Evolutionary conservation across 768 basidiomycete genomes (phyloP), one percentile per base, ranked within the genome.

Genomic region (Trametes coccinea): DNA sequence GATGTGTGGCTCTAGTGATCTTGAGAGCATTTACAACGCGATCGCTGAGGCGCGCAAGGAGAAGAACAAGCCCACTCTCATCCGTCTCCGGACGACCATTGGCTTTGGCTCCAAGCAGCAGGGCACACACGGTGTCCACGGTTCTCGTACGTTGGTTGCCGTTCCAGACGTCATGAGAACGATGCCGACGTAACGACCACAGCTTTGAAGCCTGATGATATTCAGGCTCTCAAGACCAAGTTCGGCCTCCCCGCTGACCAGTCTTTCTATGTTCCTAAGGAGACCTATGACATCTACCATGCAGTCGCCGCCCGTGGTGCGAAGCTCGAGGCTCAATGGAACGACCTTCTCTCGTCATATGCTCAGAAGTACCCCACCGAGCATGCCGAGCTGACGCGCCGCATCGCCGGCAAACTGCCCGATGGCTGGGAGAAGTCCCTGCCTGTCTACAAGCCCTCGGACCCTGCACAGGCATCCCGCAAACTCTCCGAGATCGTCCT

Each of bases 121-220:
- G 74, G 95, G 95, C 63, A 94, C 93, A 8, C 93, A 96, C 71
- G 92, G 92, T 67, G 93, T 97, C 63, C 95, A 98, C 75, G 95
- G 95, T 67, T 74, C 93, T 76, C 93, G 92, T 95, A 71, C 71
- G 93, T 86, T 43, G 56, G 11, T 10, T 9, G 2, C 31, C 14
- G 3, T 11, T 50, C 10, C 29, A 17, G 7, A 41, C 13, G 1
- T 14, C 29, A 40, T n/a, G 27, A 0, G 10, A 16, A 16, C 9
- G 27, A 5, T 47, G 8, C 33, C 45, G 9, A 8, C n/a, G 16
- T 27, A 13, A 9, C 8, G 11, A 40, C 11, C 61, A 41, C 67
- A 93, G 93, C 95, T 51, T 83, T 97, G 69, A 96, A 96, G 84
- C 82, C 90, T 22, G 95, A 97, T 71, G 95, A 98, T 71, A 90